Conservation (phyloP, 345 rosid genomes). For the Dipteronia dyeriana region DNA sequence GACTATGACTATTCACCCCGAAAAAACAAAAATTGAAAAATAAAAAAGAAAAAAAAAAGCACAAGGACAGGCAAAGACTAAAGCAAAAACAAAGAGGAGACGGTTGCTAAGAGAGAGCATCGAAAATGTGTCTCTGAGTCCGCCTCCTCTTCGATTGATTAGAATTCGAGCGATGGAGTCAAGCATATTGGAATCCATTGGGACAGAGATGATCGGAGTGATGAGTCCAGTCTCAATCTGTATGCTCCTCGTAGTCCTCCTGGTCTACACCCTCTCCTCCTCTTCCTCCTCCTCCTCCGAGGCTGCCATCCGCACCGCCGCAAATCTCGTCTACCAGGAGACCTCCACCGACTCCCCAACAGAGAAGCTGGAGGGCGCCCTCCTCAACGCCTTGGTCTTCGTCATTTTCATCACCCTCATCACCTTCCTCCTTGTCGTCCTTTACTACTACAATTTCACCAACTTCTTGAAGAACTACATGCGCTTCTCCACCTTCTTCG, state of each 20-base stretch:
- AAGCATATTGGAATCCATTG: constrained; percentile 71
- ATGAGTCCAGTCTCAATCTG: constrained; percentile 96
- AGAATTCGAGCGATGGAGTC: constrained; percentile 47
- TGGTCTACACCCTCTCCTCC: constrained; percentile 81
- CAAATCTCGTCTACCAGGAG: constrained; percentile 90
- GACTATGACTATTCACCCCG: too few relatives aligned
- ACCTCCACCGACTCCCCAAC: constrained; percentile 72
- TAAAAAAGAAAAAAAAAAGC: not conserved
- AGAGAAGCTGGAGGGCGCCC: constrained; percentile 84
- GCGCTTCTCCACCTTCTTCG: constrained; percentile 93
- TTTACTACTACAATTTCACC: constrained; percentile 93
- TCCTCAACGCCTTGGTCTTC: constrained; percentile 85
- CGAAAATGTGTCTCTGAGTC: constrained; percentile 7
- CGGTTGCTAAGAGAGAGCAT: not conserved
- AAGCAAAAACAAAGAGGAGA: not conserved
- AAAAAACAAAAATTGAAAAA: too few relatives aligned
- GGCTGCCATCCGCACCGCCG: constrained; percentile 83
- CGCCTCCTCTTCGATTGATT: not conserved
- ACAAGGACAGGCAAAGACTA: not conserved
- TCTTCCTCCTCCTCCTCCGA: constrained; percentile 42
- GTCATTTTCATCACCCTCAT: constrained; percentile 70
- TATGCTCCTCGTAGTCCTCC: constrained; percentile 90
- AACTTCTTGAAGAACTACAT: constrained; percentile 89
- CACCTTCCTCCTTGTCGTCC: constrained; percentile 79
- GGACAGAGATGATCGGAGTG: constrained; percentile 89